Base-by-base conservation (phyloP, 2,329 filamentous ascomycete species). In the Elsinoe fawcettii region DNA sequence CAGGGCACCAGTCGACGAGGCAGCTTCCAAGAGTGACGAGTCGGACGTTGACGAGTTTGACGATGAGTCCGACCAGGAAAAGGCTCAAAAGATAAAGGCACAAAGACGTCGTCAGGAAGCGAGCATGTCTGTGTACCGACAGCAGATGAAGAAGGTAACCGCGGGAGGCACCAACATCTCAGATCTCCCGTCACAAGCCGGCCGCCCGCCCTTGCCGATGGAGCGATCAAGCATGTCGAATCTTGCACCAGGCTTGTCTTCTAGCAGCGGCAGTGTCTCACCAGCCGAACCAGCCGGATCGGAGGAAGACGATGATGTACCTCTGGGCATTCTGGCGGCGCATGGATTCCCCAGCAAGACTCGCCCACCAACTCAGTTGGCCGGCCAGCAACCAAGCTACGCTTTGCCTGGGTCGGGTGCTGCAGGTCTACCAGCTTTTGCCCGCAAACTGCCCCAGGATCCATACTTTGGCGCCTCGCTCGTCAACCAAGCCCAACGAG, bases 61-160 rank as follows among this genome's bases (percentile, higher is more conserved):
- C 14, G 82, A 86, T 22, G 87, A 91, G 41, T 89, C 95, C 64
- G 90, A 95, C 61, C 70, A 79, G 0, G 89, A 95, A 66, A 88
- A 87, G 66, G 82, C 83, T 25, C 86, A 79, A 67, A 80, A 88
- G 67, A 78, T 86, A 47, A 83, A 86, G 16, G 87, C 85, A 68
- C 88, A 93, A 69, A 80, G 90, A 61, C 82, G 84, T 65, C 93
- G 91, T 75, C 90, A 96, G 69, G 89, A 95, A 71, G 90, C 90
- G 11, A 89, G 93, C 69, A 85, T 96, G 77, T 81, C 89, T 1
- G 86, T 95, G 1, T 95, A 95, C 70, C 83, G 90, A 58, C 90
- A 96, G 70, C 88, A 93, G 71, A 96, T 95, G 90, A 95, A 92
- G 87, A 95, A 95, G 73, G 87, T 93, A 27, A 95, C 90, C 0